Evolutionary conservation across 2,329 filamentous ascomycete genomes (phyloP).

Genomic region (Zarea fungicola): DNA sequence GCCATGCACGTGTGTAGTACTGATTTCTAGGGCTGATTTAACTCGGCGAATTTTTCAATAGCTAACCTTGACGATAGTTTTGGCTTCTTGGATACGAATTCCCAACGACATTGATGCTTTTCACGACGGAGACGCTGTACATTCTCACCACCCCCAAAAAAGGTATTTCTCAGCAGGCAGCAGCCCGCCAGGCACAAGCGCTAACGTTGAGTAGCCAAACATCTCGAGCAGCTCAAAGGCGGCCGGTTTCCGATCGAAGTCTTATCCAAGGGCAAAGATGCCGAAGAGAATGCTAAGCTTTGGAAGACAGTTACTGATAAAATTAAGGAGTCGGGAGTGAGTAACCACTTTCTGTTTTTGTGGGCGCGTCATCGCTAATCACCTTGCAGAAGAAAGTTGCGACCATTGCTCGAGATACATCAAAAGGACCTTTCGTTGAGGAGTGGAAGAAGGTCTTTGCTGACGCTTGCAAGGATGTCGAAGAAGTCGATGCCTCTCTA

Average conservation of each 20-base stretch:
- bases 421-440: slow-evolving; percentile 83
- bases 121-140: slow-evolving; percentile 83
- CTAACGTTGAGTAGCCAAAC: slow-evolving; percentile 63
- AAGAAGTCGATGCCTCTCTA: slow-evolving; percentile 79
- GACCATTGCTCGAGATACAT: slow-evolving; percentile 75
- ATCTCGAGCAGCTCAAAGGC: slow-evolving; percentile 85
- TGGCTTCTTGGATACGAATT: slow-evolving; percentile 99
- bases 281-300: slow-evolving; percentile 84
- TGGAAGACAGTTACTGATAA: slow-evolving; percentile 78
- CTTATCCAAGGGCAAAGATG: slow-evolving; percentile 84
- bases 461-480: slow-evolving; percentile 75
- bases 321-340: slow-evolving; percentile 81
- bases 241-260: slow-evolving; percentile 92
- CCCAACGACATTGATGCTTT: slow-evolving; percentile 87
- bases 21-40: slow-evolving; percentile 2
- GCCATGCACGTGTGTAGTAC: slow-evolving; percentile 60
- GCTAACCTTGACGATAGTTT: slow-evolving; percentile 54
- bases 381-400: slow-evolving; percentile 75
- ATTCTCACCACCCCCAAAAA: slow-evolving; percentile 97
- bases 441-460: slow-evolving; percentile 87
- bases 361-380: slow-evolving; percentile 13
- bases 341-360: slow-evolving; percentile 29
- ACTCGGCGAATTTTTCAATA: not conserved
- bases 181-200: slow-evolving; percentile 11
- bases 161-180: slow-evolving; percentile 48